A percentile compares a stretch with the other conserved stretches of the same genome.
phyloP scores from a whole-genome alignment of 2,329 filamentous ascomycete species.

The Cytospora leucostoma region DNA sequence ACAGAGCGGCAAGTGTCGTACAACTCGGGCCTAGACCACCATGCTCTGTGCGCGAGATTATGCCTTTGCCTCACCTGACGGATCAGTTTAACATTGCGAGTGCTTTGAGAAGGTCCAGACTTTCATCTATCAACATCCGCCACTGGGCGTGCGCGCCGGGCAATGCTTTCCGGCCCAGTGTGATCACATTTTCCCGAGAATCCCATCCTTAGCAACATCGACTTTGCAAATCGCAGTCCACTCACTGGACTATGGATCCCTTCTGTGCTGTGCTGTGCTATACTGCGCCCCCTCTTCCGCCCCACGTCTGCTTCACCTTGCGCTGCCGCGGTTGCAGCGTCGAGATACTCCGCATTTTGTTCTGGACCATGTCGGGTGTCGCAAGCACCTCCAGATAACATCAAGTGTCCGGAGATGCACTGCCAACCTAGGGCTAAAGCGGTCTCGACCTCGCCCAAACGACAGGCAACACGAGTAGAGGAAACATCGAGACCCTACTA shows the following conservation, averaged over 20 bases:
- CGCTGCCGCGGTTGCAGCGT: neutral
- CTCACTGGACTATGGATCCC: neutral
- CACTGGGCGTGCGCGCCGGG: neutral
- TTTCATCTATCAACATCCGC: neutral
- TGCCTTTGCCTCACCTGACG: neutral
- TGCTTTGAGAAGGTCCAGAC: neutral
- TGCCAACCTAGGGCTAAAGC: neutral
- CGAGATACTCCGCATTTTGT: constrained; percentile 1
- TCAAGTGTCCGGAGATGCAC: neutral
- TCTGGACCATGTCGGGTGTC: constrained; percentile 12
- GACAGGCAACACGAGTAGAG: neutral
- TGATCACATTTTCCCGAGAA: neutral
- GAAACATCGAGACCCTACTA: neutral
- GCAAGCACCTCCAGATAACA: neutral
- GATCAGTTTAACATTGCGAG: neutral
- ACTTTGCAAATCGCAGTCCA: neutral
- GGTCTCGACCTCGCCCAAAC: neutral
- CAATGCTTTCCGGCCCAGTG: neutral
- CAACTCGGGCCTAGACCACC: neutral
- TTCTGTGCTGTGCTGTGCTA: neutral
- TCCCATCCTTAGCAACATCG: neutral
- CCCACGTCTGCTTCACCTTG: neutral
- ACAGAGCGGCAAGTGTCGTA: neutral
- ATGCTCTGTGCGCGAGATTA: neutral
- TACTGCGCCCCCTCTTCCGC: neutral